phyloP scores from a whole-genome alignment of 2,329 filamentous ascomycete genomes.

The Ophioceras dolichostomum region DNA sequence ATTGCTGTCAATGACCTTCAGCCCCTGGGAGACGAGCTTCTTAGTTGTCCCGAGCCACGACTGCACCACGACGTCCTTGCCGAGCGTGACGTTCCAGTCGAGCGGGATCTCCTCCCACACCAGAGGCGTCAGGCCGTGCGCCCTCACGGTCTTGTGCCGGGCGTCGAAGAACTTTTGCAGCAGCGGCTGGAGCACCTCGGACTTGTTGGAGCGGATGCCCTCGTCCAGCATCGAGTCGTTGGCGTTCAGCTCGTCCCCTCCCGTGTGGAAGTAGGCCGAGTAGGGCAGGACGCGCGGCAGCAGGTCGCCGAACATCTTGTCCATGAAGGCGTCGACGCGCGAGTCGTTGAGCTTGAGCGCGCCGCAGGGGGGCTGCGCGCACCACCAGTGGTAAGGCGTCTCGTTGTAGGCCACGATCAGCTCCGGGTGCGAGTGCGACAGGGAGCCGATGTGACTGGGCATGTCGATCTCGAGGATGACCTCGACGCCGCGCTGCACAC shows the following conservation, averaged over 20 bases:
- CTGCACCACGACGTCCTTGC: slow-evolving; percentile 62
- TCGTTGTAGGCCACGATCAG: slow-evolving; percentile 54
- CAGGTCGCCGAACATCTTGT: slow-evolving; percentile 62
- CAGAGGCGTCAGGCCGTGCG: slow-evolving; percentile 55
- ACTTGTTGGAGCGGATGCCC: slow-evolving; percentile 54
- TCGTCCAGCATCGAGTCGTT: slow-evolving; percentile 65
- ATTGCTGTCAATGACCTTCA: slow-evolving; percentile 63
- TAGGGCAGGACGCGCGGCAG: slow-evolving; percentile 60
- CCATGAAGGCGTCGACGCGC: slow-evolving; percentile 58
- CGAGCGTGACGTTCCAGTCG: slow-evolving; percentile 65
- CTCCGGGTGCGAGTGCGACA: slow-evolving; percentile 55
- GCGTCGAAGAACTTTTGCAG: slow-evolving; percentile 67
- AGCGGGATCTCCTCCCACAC: slow-evolving; percentile 85
- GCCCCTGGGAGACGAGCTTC: slow-evolving; percentile 46
- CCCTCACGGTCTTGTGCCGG: slow-evolving; percentile 52
- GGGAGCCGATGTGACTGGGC: slow-evolving; percentile 64
- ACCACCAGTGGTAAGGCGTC: slow-evolving; percentile 45
- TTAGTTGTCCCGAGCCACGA: slow-evolving; percentile 62
- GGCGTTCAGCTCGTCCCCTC: slow-evolving; percentile 76
- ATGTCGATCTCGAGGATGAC: slow-evolving; percentile 70
- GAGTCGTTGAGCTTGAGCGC: slow-evolving; percentile 67
- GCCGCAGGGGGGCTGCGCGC: slow-evolving; percentile 51
- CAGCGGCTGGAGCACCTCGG: slow-evolving; percentile 55
- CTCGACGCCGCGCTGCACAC: slow-evolving; percentile 53
- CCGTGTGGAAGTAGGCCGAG: slow-evolving; percentile 69